Evolutionary conservation across 257 asterid genomes (phyloP).

Genomic region (Solanum raphanifolium): DNA sequence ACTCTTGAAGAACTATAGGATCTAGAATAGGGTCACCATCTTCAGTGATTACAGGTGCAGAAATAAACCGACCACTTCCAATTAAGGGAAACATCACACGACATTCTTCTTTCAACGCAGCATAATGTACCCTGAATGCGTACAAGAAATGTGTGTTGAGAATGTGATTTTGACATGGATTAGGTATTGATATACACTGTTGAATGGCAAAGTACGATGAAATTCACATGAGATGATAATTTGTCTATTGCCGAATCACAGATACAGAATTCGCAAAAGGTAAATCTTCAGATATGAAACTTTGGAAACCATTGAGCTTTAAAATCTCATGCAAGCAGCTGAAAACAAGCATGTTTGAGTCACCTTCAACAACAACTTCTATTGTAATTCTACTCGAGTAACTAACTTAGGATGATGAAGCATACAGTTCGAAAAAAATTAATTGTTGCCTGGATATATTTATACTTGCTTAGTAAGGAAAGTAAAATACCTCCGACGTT

Average conservation of each 20-base stretch:
- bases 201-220: background rate
- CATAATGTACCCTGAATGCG: constrained; percentile 60
- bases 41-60: constrained; percentile 88
- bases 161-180: background rate
- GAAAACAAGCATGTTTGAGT: background rate
- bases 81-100: constrained; percentile 70
- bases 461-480: constrained; percentile 1
- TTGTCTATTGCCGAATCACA: background rate
- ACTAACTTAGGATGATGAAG: background rate
- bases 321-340: background rate
- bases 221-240: background rate
- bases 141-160: background rate
- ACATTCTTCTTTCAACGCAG: constrained; percentile 69
- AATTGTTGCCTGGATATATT: background rate
- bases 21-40: constrained; percentile 77
- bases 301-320: background rate
- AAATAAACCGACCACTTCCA: constrained; percentile 78
- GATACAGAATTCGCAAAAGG: background rate
- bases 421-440: background rate
- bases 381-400: background rate
- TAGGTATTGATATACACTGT: background rate
- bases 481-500: constrained; percentile 54
- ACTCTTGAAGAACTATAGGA: constrained; percentile 82
- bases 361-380: background rate
- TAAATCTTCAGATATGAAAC: background rate